Evolutionary conservation across 176 grass and related monocot genomes (phyloP), one percentile per base, ranked within the genome.

Genomic region (Carex kokanica): DNA sequence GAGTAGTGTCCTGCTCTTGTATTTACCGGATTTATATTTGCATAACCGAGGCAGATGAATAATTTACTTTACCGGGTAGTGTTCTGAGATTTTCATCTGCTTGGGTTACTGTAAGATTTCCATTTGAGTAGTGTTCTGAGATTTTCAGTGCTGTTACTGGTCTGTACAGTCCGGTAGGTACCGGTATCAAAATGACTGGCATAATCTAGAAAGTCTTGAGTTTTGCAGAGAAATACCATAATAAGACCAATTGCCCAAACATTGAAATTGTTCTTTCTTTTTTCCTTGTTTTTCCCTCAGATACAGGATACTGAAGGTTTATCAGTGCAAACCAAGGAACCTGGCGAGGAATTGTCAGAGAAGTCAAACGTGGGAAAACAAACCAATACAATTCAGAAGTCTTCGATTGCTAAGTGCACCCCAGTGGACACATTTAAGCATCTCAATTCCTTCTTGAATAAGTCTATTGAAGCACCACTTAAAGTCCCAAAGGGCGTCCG

Each of bases 401-500:
- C 63, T n/a, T 78, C 74, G 43, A 63, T 56, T 62, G 77, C 72
- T 82, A 68, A 67, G 15, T 17, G 23, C 36, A 51, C 60, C 15
- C 20, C 60, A 9, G 59, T 82, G 20, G 40, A 32, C 29, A 89
- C 65, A 12, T 81, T 71, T 38, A 88, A 88, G 86, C 78, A 88
- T 34, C 73, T 86, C 69, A 79, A 80, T 17, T 65, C 60, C 1
- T 36, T 54, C 64, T 88, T 83, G 6, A 24, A 32, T 61, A 90
- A 86, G 78, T 25, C 82, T 82, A 83, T 81, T 65, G 87, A 89
- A 38, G 24, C 29, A 34, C 82, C 93, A 45, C 45, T 49, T 73
- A 62, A 16, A 83, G 78, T 91, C 54, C 91, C 96, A 25, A 99
- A 90, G 81, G 96, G 96, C 24, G 74, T 99, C 57, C 84, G 86